These are phyloP conservation scores for Sesbania bispinosa DNA, from an alignment of 306 rosid species.

Conservation along the genomic window DNA sequence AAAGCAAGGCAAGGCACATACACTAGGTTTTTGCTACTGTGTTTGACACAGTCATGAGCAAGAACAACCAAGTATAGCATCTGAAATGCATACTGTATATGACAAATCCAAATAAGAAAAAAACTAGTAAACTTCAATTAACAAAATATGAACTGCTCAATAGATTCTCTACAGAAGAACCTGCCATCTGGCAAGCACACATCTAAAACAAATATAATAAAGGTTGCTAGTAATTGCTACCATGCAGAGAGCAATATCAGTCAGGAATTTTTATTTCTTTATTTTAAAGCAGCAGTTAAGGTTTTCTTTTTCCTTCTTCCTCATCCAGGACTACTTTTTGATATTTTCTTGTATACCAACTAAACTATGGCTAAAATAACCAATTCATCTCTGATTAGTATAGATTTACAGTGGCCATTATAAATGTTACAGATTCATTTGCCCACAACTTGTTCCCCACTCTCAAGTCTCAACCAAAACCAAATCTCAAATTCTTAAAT, in stretches of 20 bases:
- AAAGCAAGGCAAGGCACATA: background rate
- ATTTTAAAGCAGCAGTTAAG: background rate
- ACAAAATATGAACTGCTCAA: background rate
- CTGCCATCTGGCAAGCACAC: background rate
- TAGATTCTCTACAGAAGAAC: conserved; percentile 6
- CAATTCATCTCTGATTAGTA: background rate
- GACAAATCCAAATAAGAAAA: conserved; percentile 7
- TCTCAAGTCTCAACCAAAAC: background rate
- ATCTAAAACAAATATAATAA: background rate
- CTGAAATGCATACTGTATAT: background rate
- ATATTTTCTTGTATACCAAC: background rate
- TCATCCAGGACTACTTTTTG: background rate
- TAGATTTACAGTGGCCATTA: background rate
- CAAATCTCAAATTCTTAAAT: conserved; percentile 8
- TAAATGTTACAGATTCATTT: conserved; percentile 7
- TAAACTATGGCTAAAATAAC: background rate
- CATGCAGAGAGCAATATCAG: background rate
- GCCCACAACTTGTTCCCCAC: conserved; percentile 11
- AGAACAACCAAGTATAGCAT: background rate
- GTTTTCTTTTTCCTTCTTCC: background rate
- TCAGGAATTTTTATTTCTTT: background rate
- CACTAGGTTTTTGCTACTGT: background rate
- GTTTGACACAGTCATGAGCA: background rate
- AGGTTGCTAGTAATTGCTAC: background rate
- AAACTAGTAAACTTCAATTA: background rate